Evolutionary conservation across 176 grass and related monocot genomes (phyloP), one percentile per base, ranked within the genome.

Genomic region (Neostapfia colusana): DNA sequence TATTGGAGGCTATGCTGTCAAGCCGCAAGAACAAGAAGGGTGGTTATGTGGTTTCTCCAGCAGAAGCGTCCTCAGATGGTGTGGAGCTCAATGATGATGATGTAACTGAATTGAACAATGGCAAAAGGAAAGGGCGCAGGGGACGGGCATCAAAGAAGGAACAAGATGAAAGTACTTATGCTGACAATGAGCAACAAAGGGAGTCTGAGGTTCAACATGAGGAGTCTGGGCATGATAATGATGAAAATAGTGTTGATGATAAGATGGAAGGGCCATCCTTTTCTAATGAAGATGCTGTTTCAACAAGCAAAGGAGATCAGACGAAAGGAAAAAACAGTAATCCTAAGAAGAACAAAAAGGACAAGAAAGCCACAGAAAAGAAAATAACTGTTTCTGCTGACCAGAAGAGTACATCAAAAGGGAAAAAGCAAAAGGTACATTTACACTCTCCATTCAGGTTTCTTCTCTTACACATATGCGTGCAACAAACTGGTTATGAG

Each of bases 341-440:
- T 46, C 59, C 66, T 63, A 76, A 82, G 76, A 98, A 94, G 73
- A 85, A 79, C 65, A 97, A 88, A 81, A 93, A 89, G 71, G 68
- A 81, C 36, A 88, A 88, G 67, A 80, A 67, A 72, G 76, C 59
- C 20, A 6, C 80, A 77, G 77, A 83, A 83, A 87, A 91, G 77
- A 89, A 85, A 79, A 60, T 55, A 65, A 36, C 49, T 80, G 69
- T 51, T 82, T 50, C 77, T 74, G 76, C 56, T 77, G 88, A 85
- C 12, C 76, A 84, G 81, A 90, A 85, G 74, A 61, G 68, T 46
- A 72, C 75, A 56, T 70, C 70, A 45, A 98, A 92, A 79, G 92
- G 89, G 79, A 93, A 89, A 82, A 99, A 92, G 71, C 86, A 95
- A 77, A 99, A 92, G 87, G 91, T 99, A 87, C 48, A n/a, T 54